A percentile compares a stretch with the other conserved stretches of the same genome.
Evolutionary conservation across 192 early-diverging fungal species (phyloP).

Genomic region (Coemansia sp.): DNA sequence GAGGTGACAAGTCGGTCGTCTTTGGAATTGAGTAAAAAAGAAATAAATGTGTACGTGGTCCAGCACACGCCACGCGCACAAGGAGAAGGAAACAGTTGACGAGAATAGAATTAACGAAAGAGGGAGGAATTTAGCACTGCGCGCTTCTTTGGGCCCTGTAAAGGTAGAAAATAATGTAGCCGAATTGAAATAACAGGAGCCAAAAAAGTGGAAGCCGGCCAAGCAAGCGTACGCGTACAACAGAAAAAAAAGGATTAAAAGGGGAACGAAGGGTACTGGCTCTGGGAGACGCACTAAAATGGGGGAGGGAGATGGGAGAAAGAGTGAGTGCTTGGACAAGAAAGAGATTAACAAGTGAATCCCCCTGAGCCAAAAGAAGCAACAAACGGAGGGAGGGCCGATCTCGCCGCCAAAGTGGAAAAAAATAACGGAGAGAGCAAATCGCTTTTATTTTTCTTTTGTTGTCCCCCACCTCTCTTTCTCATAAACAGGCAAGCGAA

Average conservation of each 20-base stretch:
- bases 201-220: not conserved
- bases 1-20: not conserved
- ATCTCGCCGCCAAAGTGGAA: not conserved
- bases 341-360: not conserved
- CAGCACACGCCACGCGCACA: not conserved
- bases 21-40: not conserved
- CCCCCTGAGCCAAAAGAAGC: not conserved
- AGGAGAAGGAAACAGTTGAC: not conserved
- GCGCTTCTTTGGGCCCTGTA: not conserved
- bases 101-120: not conserved
- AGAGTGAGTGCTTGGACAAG: not conserved
- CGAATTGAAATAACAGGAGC: not conserved
- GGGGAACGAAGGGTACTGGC: too few species aligned
- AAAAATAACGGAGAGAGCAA: not conserved
- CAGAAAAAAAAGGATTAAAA: not conserved
- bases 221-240: slow-evolving; percentile 6
- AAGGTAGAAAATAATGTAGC: not conserved
- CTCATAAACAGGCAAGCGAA: too few species aligned
- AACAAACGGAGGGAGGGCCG: slow-evolving; percentile 2
- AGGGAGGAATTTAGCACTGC: not conserved
- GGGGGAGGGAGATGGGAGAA: not conserved
- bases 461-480: not conserved
- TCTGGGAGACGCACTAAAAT: not conserved
- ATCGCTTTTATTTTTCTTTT: not conserved
- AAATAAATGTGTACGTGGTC: not conserved